phyloP scores from a whole-genome alignment of 2,329 filamentous ascomycete genomes.

The Sporothrix mexicana region DNA sequence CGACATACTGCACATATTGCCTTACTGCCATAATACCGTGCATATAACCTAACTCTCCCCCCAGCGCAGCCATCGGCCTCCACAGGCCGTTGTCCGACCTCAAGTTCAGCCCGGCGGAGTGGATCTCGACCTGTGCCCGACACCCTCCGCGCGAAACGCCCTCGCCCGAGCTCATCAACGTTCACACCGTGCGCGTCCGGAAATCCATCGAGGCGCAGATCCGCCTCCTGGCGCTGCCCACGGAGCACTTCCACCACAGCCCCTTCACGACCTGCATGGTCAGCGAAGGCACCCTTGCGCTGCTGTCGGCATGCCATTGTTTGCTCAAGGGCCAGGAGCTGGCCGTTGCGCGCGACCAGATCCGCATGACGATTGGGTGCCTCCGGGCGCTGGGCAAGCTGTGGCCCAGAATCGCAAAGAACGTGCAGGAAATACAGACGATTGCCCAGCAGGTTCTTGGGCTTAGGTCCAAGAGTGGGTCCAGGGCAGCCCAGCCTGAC shows the following conservation, averaged over 20 bases:
- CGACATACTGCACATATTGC: not conserved
- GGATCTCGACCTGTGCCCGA: constrained; percentile 47
- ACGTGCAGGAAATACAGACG: constrained; percentile 49
- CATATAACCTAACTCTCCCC: not conserved
- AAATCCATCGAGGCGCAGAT: constrained; percentile 49
- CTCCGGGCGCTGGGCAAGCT: constrained; percentile 46
- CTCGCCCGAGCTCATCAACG: constrained; percentile 41
- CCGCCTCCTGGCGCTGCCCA: constrained; percentile 48
- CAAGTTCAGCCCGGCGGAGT: constrained; percentile 48
- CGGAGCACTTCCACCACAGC: constrained; percentile 45
- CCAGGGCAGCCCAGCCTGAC: not conserved
- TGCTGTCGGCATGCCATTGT: constrained; percentile 48
- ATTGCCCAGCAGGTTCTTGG: constrained; percentile 46
- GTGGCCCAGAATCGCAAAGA: constrained; percentile 48
- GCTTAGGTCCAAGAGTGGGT: constrained; percentile 28
- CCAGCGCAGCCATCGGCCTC: constrained; percentile 45
- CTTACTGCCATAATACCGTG: not conserved
- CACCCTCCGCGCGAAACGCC: constrained; percentile 37
- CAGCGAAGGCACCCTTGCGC: constrained; percentile 46
- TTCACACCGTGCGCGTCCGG: constrained; percentile 50
- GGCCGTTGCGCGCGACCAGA: constrained; percentile 49
- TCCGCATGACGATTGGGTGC: constrained; percentile 51
- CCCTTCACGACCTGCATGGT: constrained; percentile 52
- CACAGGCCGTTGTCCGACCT: constrained; percentile 51
- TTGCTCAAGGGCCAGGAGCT: constrained; percentile 45